Evolutionary conservation across 345 rosid genomes (phyloP), one percentile per base, ranked within the genome.

Genomic region (Sisymbrium irio): DNA sequence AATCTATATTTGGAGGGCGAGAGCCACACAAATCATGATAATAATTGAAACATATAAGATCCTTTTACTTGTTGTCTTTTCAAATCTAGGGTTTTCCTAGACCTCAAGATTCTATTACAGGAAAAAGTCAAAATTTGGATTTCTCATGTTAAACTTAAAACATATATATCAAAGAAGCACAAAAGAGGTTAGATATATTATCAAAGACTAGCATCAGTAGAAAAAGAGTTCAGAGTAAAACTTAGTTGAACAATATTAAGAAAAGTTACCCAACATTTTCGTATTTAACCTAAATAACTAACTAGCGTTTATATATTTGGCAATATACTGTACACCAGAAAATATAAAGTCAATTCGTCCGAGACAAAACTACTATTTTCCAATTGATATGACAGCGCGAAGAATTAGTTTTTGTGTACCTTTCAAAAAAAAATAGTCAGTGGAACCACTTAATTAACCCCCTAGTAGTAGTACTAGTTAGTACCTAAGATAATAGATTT

Each of bases 21-120:
- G 80, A 65, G 58, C 80, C 80, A 77, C 77, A 71, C 67, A 65
- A 32, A 71, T 72, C 62, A 49, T 65, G 72, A 71, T 77, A 33
- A 71, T 71, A 32, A 49, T 46, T 65, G 49, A 55, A 75, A 47
- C 14, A 70, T 13, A 62, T 51, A 19, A 74, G 46, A 77, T 40
- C 56, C 58, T 71, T 71, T 71, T 77, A 57, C 67, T 22, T 19
- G 49, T 71, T 15, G 80, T 71, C 72, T 77, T 71, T 70, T 77
- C 80, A 64, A 46, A 63, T 54, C 65, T 70, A 70, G 80, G 80
- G 72, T 77, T 77, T 77, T 65, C 67, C 67, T 58, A 71, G 12
- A 70, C 56, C 67, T 77, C 76, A 65, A 65, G 73, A 77, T 37
- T 77, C 55, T 47, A 30, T 47, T 18, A 47, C 53, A 65, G 12